Evolutionary conservation across 2,329 filamentous ascomycete genomes (phyloP), one percentile per base, ranked within the genome.

Genomic region (Decorospora gaudefroyi): DNA sequence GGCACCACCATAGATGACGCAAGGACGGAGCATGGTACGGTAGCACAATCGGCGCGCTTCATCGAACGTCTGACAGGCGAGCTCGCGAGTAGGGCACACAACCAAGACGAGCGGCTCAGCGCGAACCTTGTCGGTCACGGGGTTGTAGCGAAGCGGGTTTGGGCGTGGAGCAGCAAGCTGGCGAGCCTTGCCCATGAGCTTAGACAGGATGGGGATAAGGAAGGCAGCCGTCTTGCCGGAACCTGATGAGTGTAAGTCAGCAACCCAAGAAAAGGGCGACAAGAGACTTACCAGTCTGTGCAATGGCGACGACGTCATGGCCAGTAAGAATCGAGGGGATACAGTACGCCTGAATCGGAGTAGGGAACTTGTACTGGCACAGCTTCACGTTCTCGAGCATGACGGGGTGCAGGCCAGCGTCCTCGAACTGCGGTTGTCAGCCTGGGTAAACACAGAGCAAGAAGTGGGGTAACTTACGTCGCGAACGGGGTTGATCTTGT

Each of bases 171-270:
- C 91, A 1, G 86, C 85, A 5, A 96, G 75, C 72, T 90, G 91
- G 74, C 90, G 93, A 4, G 88, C 90, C 74, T 97, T 97, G 17
- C 93, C 93, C 90, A 97, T 96, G 15, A 99, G 74, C 68, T 88
- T 87, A 48, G 90, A 95, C 37, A 97, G 64, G 47, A 95, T 88
- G 0, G 93, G 93, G 42, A 96, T 83, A 4, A 99, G 73, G 64
- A 93, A 99, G 0, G 93, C 91, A 0, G 88, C 92, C 0, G 93
- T 99, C 77, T 99, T 99, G 38, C 93, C 93, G 17, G 92, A 97
- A 13, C 93, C 92, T 96, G 13, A 6, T n/a, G 2, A 12, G 1
- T 19, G 26, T 42, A 31, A 55, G 22, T 51, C 44, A 31, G 31
- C 26, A 21, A 17, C 37, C 15, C 8, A 29, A 28, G 31, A 8